These are phyloP conservation scores for Raffaelea albimanens DNA, from an alignment of 2,329 filamentous ascomycete species.

Conservation along the genomic window DNA sequence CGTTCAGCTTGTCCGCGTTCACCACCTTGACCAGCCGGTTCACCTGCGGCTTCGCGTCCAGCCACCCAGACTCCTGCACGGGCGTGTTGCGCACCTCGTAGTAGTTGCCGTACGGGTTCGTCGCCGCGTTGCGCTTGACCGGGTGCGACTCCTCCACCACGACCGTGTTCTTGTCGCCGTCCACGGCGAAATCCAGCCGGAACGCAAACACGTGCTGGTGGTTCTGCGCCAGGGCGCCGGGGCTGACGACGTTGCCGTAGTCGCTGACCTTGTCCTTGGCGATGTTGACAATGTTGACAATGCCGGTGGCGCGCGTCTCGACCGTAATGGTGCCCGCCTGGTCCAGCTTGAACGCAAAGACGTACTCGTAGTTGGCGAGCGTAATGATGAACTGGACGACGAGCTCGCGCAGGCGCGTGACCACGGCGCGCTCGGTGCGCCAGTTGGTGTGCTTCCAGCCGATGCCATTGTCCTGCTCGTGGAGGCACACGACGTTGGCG, in stretches of 20 bases:
- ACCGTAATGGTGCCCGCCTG: constrained; percentile 51
- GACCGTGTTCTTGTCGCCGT: constrained; percentile 33
- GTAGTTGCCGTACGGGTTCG: constrained; percentile 44
- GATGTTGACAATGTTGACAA: constrained; percentile 52
- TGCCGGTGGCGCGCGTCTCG: constrained; percentile 57
- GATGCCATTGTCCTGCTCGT: constrained; percentile 63
- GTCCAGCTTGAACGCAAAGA: constrained; percentile 45
- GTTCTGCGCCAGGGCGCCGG: constrained; percentile 56
- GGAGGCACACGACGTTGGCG: constrained; percentile 53
- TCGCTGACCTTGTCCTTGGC: constrained; percentile 39
- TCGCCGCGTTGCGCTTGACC: constrained; percentile 27
- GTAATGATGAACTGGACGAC: constrained; percentile 63
- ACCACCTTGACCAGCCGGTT: constrained; percentile 35
- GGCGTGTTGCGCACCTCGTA: constrained; percentile 31
- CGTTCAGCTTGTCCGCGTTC: constrained; percentile 32
- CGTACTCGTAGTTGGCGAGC: constrained; percentile 60
- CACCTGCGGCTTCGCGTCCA: constrained; percentile 47
- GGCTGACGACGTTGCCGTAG: constrained; percentile 54
- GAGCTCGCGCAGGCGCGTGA: constrained; percentile 50
- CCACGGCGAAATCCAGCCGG: constrained; percentile 53
- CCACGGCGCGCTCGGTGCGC: constrained; percentile 50
- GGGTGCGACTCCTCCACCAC: constrained; percentile 28
- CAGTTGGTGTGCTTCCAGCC: constrained; percentile 65
- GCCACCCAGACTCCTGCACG: constrained; percentile 31
- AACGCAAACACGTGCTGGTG: constrained; percentile 62